These are phyloP conservation scores for Tolypocladium tundrense DNA, from an alignment of 2,329 filamentous ascomycete species.

Conservation along the genomic window DNA sequence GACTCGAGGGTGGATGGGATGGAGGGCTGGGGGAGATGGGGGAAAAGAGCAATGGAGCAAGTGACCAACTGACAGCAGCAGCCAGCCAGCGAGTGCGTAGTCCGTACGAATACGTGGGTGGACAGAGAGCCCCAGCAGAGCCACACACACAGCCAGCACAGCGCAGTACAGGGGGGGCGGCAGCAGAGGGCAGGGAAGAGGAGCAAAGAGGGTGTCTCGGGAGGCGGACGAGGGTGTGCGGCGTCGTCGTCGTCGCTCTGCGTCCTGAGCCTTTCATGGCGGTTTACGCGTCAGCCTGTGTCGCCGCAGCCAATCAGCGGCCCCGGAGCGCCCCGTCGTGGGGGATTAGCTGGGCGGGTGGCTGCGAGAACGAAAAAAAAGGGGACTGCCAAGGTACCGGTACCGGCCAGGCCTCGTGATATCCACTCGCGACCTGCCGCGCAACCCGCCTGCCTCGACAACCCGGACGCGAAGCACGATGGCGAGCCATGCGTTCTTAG, in stretches of 20 bases:
- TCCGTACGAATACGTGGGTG: not conserved
- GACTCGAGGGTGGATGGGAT: constrained; percentile 1
- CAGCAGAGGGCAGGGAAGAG: not conserved
- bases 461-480: not conserved
- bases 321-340: constrained; percentile 1
- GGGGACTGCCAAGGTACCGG: constrained; percentile 13
- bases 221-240: constrained; percentile 1
- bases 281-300: constrained; percentile 28
- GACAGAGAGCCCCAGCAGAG: not conserved
- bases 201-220: constrained; percentile 2
- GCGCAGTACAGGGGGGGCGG: not conserved
- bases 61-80: not conserved
- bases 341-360: constrained; percentile 3
- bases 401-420: constrained; percentile 9
- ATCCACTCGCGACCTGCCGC: not conserved
- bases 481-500: not conserved
- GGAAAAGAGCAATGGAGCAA: not conserved
- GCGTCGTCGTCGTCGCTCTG: not conserved
- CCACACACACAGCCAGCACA: not conserved
- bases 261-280: constrained; percentile 9
- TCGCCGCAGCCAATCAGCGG: constrained; percentile 17
- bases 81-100: not conserved
- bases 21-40: not conserved
- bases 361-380: not conserved
- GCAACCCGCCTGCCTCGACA: not conserved